Percentiles rank a stretch among this genome's conserved stretches.
Conservation (phyloP, 2,329 filamentous ascomycete species). For the Hypoxylon sp. region DNA sequence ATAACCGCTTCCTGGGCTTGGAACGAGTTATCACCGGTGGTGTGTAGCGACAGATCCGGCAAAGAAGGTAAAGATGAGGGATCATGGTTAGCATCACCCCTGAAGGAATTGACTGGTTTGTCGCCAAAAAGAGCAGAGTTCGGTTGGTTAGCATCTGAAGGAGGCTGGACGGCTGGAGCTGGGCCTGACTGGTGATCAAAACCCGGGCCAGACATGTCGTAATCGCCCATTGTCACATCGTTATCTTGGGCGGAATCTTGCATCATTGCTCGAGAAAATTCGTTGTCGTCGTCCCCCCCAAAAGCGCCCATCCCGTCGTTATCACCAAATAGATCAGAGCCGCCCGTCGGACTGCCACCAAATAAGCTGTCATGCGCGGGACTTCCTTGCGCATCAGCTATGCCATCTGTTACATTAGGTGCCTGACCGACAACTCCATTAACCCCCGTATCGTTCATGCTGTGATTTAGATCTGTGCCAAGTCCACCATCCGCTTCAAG, state of each 20-base stretch:
- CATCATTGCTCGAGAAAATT: slow-evolving; percentile 81
- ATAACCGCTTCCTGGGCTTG: slow-evolving; percentile 29
- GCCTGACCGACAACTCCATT: slow-evolving; percentile 55
- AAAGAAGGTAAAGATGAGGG: slow-evolving; percentile 38
- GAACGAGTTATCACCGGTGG: slow-evolving; percentile 36
- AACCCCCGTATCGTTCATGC: slow-evolving; percentile 54
- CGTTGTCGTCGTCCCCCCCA: slow-evolving; percentile 86
- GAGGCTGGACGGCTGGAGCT: slow-evolving; percentile 50
- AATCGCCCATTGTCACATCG: slow-evolving; percentile 56
- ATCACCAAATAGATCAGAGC: slow-evolving; percentile 88
- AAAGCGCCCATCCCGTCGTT: slow-evolving; percentile 76
- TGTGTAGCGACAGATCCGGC: slow-evolving; percentile 38
- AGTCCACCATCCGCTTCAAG: slow-evolving; percentile 55
- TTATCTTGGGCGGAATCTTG: slow-evolving; percentile 59
- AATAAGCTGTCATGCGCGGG: slow-evolving; percentile 87
- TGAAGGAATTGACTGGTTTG: slow-evolving; percentile 35
- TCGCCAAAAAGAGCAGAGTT: slow-evolving; percentile 42
- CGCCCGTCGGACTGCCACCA: slow-evolving; percentile 78
- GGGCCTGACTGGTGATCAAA: slow-evolving; percentile 51
- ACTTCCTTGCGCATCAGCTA: slow-evolving; percentile 74
- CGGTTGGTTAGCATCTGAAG: slow-evolving; percentile 31
- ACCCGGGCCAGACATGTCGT: slow-evolving; percentile 60
- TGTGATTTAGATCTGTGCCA: slow-evolving; percentile 55
- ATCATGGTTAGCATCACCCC: slow-evolving; percentile 26
- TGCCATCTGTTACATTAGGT: slow-evolving; percentile 56